These are phyloP conservation scores for Chaetomidium leptoderma DNA, from an alignment of 495 filamentous ascomycete genomes.

Conservation along the genomic window DNA sequence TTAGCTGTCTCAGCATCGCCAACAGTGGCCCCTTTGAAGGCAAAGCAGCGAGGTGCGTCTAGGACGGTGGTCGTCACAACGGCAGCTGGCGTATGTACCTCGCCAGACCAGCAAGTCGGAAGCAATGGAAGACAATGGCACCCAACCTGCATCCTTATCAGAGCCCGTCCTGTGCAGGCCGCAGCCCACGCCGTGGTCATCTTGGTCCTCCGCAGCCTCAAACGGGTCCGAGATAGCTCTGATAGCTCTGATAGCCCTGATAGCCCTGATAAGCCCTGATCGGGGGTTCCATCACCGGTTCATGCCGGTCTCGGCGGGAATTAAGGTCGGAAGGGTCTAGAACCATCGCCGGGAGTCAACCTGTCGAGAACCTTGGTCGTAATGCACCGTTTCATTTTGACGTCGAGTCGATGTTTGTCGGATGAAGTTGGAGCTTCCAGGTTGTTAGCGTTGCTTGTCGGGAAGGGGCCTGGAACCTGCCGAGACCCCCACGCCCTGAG, in stretches of 20 bases:
- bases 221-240: not conserved
- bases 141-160: not conserved
- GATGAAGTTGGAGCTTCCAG: no score
- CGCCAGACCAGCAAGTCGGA: not conserved
- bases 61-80: not conserved
- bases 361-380: not conserved
- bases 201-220: not conserved
- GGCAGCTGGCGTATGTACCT: no score
- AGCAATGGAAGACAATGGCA: not conserved
- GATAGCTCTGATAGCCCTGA: no score
- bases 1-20: no score
- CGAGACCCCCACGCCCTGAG: not conserved
- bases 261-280: not conserved
- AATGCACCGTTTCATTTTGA: not conserved
- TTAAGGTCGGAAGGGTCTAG: no score
- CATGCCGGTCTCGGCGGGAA: not conserved
- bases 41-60: not conserved
- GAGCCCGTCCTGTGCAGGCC: not conserved
- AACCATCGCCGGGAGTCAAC: no score
- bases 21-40: no score
- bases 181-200: constrained; percentile 2
- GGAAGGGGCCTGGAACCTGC: no score
- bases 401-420: no score
- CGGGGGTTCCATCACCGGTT: not conserved
- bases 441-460: no score